A percentile compares a stretch with the other conserved stretches of the same genome.
Evolutionary conservation across 768 basidiomycete genomes (phyloP).

Genomic region (Strobilomyces echinocephalus): DNA sequence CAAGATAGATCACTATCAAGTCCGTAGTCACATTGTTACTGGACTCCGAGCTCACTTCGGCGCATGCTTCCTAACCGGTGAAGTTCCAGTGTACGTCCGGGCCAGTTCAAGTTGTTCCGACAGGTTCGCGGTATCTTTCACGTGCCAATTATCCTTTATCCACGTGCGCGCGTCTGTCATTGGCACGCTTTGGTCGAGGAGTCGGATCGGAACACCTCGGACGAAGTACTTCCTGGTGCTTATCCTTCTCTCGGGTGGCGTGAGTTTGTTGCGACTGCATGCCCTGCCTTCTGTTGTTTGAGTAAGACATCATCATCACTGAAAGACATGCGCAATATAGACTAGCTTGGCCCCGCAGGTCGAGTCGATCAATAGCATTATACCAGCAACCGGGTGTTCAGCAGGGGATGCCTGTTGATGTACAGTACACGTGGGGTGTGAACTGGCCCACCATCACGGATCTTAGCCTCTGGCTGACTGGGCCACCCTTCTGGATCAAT

Average conservation of each 20-base stretch:
- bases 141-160: not conserved
- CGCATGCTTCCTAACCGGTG: not conserved
- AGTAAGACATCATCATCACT: too few relatives aligned
- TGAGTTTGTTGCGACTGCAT: too few relatives aligned
- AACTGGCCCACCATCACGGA: constrained; percentile 24
- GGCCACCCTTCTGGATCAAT: constrained; percentile 39
- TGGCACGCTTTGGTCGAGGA: too few relatives aligned
- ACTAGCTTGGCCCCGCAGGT: too few relatives aligned
- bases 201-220: too few relatives aligned
- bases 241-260: too few relatives aligned
- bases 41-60: not conserved
- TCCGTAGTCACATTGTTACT: not conserved
- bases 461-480: constrained; percentile 15
- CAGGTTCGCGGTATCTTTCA: not conserved
- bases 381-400: constrained; percentile 69
- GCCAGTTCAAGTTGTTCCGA: not conserved
- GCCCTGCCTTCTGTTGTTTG: too few relatives aligned
- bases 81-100: not conserved
- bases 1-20: too few relatives aligned
- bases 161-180: not conserved
- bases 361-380: constrained; percentile 26
- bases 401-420: constrained; percentile 70
- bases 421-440: constrained; percentile 54
- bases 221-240: too few relatives aligned
- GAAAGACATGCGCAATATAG: too few relatives aligned